These are phyloP conservation scores for Umbelopsis sp. DNA, from an alignment of 371 early-diverging fungal genomes.

Conservation along the genomic window DNA sequence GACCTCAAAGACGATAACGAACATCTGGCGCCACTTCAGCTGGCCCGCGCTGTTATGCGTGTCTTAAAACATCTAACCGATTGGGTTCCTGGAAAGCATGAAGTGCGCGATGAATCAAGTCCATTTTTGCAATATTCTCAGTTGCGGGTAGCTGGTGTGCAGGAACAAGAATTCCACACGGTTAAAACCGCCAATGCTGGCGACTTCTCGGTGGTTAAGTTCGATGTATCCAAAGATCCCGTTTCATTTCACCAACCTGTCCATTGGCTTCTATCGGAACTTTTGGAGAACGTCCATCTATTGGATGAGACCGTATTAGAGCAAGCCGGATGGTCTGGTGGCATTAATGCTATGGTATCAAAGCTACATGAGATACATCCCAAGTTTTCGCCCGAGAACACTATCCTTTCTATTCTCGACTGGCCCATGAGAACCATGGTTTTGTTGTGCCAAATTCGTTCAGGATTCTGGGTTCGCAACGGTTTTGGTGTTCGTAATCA, in stretches of 20 bases:
- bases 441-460: conserved; percentile 86
- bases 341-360: conserved; percentile 60
- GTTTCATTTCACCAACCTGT: conserved; percentile 91
- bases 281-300: conserved; percentile 72
- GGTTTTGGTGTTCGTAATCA: conserved; percentile 77
- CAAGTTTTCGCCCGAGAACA: conserved; percentile 23
- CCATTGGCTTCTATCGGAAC: conserved; percentile 88
- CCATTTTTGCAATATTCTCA: conserved; percentile 12
- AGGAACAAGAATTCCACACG: conserved; percentile 30
- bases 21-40: neutral
- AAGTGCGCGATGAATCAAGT: conserved; percentile 8
- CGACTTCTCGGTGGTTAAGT: conserved; percentile 55
- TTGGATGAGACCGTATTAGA: conserved; percentile 57
- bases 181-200: conserved; percentile 40
- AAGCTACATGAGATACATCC: conserved; percentile 36
- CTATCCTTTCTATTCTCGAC: conserved; percentile 62
- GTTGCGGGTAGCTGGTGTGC: conserved; percentile 27
- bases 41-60: conserved; percentile 3
- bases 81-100: conserved; percentile 9
- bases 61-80: conserved; percentile 2
- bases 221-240: conserved; percentile 66
- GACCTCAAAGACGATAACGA: neutral
- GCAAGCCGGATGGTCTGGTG: conserved; percentile 51
- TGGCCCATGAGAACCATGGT: conserved; percentile 76
- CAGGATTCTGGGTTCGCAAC: conserved; percentile 95